Evolutionary conservation across 331 rosid genomes (phyloP).

Genomic region (Quercus phellos): DNA sequence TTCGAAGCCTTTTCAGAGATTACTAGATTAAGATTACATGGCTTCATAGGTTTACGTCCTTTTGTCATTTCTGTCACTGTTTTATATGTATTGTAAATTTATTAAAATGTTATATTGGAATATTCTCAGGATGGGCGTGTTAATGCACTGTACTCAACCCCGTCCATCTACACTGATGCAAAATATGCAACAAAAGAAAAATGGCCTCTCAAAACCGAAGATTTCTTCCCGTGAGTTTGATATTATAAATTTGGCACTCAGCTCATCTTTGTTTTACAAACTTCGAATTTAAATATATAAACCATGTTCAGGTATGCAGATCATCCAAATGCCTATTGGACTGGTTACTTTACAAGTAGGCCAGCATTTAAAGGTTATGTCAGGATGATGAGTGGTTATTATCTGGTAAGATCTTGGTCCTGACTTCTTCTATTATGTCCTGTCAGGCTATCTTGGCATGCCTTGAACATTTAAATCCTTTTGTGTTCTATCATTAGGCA

Average conservation of each 20-base stretch:
- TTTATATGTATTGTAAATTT: not conserved
- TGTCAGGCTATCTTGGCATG: not conserved
- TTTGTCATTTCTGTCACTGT: not conserved
- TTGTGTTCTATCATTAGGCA: slow-evolving; percentile 46
- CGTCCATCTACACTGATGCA: slow-evolving; percentile 88
- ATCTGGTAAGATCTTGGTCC: slow-evolving; percentile 49
- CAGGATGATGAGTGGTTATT: slow-evolving; percentile 75
- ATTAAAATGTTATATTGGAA: not conserved
- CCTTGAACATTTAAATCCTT: not conserved
- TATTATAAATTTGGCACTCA: slow-evolving; percentile 1
- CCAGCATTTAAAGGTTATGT: slow-evolving; percentile 80
- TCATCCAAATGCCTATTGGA: slow-evolving; percentile 84
- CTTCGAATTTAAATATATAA: not conserved
- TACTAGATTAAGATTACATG: not conserved
- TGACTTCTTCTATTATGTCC: not conserved
- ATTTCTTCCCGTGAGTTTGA: slow-evolving; percentile 85
- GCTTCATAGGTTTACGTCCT: not conserved
- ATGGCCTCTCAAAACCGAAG: slow-evolving; percentile 88
- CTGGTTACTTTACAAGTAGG: slow-evolving; percentile 95
- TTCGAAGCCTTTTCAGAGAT: not conserved
- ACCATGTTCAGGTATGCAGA: slow-evolving; percentile 73
- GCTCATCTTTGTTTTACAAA: not conserved
- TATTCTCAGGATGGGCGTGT: slow-evolving; percentile 79
- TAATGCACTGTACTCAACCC: slow-evolving; percentile 81
- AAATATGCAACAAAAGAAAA: slow-evolving; percentile 70